phyloP scores from a whole-genome alignment of 2,329 filamentous ascomycete genomes.

The Colletotrichum agaves region DNA sequence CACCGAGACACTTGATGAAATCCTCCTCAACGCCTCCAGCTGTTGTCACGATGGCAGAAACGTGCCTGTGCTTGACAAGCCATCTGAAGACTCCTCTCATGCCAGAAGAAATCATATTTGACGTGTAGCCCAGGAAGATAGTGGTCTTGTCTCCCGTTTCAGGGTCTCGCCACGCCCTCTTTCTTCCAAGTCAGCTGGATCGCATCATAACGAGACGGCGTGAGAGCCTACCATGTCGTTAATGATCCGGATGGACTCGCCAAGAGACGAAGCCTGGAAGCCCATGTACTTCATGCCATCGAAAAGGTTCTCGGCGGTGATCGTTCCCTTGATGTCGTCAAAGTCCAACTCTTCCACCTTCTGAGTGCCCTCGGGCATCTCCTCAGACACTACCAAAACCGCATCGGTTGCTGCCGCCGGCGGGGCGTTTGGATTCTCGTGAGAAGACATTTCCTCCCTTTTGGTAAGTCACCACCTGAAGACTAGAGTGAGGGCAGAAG shows the following conservation, averaged over 20 bases:
- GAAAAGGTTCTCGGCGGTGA: slow-evolving; percentile 88
- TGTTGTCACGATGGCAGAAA: slow-evolving; percentile 93
- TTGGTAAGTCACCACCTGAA: slow-evolving; percentile 1
- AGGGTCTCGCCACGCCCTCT: slow-evolving; percentile 83
- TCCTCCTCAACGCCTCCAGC: slow-evolving; percentile 97
- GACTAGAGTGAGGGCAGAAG: not conserved
- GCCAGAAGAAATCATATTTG: slow-evolving; percentile 96
- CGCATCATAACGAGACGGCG: slow-evolving; percentile 17
- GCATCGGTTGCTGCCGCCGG: slow-evolving; percentile 77
- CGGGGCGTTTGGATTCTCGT: slow-evolving; percentile 50
- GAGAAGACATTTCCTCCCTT: slow-evolving; percentile 44
- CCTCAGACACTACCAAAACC: slow-evolving; percentile 85
- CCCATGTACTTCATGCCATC: slow-evolving; percentile 88
- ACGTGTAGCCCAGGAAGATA: slow-evolving; percentile 97
- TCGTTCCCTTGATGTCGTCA: slow-evolving; percentile 78
- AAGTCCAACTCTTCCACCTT: slow-evolving; percentile 94
- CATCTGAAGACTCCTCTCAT: slow-evolving; percentile 91
- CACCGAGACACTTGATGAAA: slow-evolving; percentile 96
- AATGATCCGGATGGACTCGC: slow-evolving; percentile 89
- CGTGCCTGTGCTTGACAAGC: slow-evolving; percentile 90
- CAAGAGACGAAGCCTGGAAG: slow-evolving; percentile 76
- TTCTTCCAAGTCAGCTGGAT: slow-evolving; percentile 40
- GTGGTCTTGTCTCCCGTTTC: slow-evolving; percentile 85
- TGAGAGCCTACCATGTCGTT: slow-evolving; percentile 85
- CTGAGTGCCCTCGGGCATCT: slow-evolving; percentile 80